Conservation (phyloP, 1,139 yeast genomes). For the Geotrichum bryndzae region DNA sequence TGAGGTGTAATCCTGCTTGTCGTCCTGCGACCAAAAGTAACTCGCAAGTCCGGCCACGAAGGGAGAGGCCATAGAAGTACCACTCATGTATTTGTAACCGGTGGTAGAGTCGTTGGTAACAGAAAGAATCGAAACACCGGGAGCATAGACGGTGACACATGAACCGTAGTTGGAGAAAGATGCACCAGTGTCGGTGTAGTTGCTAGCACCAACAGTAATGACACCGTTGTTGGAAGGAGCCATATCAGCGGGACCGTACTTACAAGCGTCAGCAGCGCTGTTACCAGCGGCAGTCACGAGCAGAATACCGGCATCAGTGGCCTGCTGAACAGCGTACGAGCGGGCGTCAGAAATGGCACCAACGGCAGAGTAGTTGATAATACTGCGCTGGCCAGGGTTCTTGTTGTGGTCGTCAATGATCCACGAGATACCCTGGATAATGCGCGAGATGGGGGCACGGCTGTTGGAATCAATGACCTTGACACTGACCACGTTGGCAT, state of each 20-base stretch:
- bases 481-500: constrained; percentile 41
- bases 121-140: constrained; percentile 73
- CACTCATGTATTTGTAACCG: constrained; percentile 65
- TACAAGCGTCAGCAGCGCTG: constrained; percentile 79
- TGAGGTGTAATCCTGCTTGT: constrained; percentile 5
- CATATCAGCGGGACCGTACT: constrained; percentile 67
- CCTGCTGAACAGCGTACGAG: constrained; percentile 78
- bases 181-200: constrained; percentile 61
- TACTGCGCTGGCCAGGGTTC: constrained; percentile 73
- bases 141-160: constrained; percentile 82
- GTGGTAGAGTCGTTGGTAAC: constrained; percentile 55
- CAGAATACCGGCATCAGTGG: constrained; percentile 72
- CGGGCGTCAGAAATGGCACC: constrained; percentile 81
- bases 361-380: constrained; percentile 87
- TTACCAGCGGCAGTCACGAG: constrained; percentile 90
- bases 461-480: constrained; percentile 36
- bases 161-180: constrained; percentile 54
- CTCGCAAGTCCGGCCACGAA: constrained; percentile 65
- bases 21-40: constrained; percentile 17
- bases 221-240: constrained; percentile 64
- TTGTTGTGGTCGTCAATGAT: constrained; percentile 48
- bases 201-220: constrained; percentile 63
- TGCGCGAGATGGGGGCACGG: constrained; percentile 31
- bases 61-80: constrained; percentile 92
- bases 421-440: constrained; percentile 31